phyloP scores from a whole-genome alignment of 1,139 yeast genomes.

The Pichia sorboxylosa region DNA sequence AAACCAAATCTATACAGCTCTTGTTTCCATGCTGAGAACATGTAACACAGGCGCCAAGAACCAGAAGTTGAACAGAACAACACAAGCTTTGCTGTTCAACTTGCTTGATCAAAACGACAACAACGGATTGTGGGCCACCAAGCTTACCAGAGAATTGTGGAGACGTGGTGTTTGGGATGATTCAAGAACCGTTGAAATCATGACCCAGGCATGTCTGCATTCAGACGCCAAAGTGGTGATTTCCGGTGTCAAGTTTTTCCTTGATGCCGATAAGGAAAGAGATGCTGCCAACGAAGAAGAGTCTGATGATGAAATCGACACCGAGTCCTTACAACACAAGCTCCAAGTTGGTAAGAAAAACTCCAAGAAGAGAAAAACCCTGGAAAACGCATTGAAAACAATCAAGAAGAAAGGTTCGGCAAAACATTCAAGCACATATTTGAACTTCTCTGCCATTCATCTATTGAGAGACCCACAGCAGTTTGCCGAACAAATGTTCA shows the following conservation, averaged over 20 bases:
- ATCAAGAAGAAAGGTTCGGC: slow-evolving; percentile 50
- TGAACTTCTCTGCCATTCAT: slow-evolving; percentile 91
- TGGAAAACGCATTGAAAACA: slow-evolving; percentile 59
- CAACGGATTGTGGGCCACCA: slow-evolving; percentile 90
- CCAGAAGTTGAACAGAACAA: slow-evolving; percentile 75
- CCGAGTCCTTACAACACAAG: slow-evolving; percentile 63
- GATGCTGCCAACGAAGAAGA: slow-evolving; percentile 71
- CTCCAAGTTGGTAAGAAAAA: slow-evolving; percentile 76
- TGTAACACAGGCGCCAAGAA: slow-evolving; percentile 79
- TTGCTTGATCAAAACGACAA: slow-evolving; percentile 53
- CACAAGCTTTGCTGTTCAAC: slow-evolving; percentile 85
- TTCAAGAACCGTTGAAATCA: slow-evolving; percentile 85
- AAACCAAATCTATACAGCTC: slow-evolving; percentile 67
- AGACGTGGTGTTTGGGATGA: slow-evolving; percentile 98
- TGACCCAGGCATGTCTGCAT: slow-evolving; percentile 91
- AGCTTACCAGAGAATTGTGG: slow-evolving; percentile 91
- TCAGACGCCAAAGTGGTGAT: slow-evolving; percentile 78
- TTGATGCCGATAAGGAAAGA: slow-evolving; percentile 93
- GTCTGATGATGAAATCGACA: slow-evolving; percentile 63
- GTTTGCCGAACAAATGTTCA: slow-evolving; percentile 77
- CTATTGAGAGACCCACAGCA: slow-evolving; percentile 94
- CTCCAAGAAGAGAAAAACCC: slow-evolving; percentile 64
- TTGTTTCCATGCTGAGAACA: slow-evolving; percentile 65
- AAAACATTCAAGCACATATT: slow-evolving; percentile 52
- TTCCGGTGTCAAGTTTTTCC: slow-evolving; percentile 81